Conservation (phyloP, 139 green algal genomes). For the Zygnema cylindricum region DNA sequence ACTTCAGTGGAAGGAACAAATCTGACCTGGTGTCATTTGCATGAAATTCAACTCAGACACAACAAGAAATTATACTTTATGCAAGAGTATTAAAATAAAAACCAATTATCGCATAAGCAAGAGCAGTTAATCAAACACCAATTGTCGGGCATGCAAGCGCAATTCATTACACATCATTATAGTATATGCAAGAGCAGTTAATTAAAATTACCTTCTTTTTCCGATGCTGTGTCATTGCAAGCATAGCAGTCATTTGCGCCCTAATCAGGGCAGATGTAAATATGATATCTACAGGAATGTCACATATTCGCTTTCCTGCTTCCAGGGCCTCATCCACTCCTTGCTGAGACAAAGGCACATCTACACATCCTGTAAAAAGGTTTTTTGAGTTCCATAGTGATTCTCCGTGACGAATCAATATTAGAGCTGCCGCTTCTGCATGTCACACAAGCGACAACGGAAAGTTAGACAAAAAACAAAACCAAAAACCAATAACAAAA, state of each 20-base stretch:
- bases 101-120: too few species aligned
- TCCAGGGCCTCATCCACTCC: constrained; percentile 60
- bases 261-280: constrained; percentile 61
- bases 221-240: constrained; percentile 64
- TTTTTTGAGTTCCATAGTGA: constrained; percentile 63
- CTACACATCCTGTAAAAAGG: constrained; percentile 65
- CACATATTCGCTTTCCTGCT: constrained; percentile 57
- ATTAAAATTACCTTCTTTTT: constrained; percentile 44
- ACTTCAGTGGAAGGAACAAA: too few species aligned
- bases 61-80: too few species aligned
- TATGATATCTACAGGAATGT: constrained; percentile 64
- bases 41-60: too few species aligned
- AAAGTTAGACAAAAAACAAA: not conserved
- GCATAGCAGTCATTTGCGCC: constrained; percentile 65
- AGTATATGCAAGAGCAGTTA: too few species aligned
- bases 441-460: not conserved
- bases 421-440: constrained; percentile 47
- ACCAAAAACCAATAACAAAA: too few species aligned
- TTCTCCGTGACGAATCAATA: constrained; percentile 63
- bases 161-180: too few species aligned
- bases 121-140: too few species aligned
- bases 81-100: too few species aligned
- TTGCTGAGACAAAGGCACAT: constrained; percentile 60
- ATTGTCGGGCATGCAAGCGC: too few species aligned
- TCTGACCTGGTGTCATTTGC: too few species aligned